Evolutionary conservation across 495 filamentous ascomycete species (phyloP).

Genomic region (Aspergillus kassunensis): DNA sequence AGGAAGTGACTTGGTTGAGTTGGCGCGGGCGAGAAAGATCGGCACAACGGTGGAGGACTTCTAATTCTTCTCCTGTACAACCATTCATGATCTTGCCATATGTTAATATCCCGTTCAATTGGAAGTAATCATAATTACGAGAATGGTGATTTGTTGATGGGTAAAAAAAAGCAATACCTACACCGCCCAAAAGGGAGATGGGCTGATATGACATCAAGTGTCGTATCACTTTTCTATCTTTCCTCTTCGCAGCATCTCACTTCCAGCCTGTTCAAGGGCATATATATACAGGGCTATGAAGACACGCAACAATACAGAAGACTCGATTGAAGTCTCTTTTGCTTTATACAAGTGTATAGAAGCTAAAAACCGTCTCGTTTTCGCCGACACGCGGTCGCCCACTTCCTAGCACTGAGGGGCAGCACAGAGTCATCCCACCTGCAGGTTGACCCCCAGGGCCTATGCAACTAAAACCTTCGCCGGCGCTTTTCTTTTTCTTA

Average conservation of each 20-base stretch:
- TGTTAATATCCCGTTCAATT: neutral
- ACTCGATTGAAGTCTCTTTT: constrained; percentile 1
- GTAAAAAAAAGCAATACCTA: neutral
- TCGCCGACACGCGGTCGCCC: neutral
- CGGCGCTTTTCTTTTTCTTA: constrained; percentile 18
- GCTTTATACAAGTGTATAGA: neutral
- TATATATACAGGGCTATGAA: constrained; percentile 3
- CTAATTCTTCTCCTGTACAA: constrained; percentile 12
- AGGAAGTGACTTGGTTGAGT: constrained; percentile 66
- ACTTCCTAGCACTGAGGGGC: constrained; percentile 9
- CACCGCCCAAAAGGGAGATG: neutral
- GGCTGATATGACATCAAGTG: constrained; percentile 8
- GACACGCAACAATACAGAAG: neutral
- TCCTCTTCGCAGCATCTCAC: neutral
- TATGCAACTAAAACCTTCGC: neutral
- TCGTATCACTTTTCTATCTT: neutral
- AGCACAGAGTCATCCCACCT: constrained; percentile 15
- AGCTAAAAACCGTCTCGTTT: neutral
- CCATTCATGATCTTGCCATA: constrained; percentile 1
- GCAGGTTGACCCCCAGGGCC: neutral
- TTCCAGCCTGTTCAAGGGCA: neutral
- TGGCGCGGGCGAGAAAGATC: constrained; percentile 68
- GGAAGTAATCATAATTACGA: constrained; percentile 1
- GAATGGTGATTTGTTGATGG: constrained; percentile 2
- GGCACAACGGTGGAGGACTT: constrained; percentile 66